Base-by-base conservation (phyloP, 164 flowering plant genomes). In the Buxus sempervirens region DNA sequence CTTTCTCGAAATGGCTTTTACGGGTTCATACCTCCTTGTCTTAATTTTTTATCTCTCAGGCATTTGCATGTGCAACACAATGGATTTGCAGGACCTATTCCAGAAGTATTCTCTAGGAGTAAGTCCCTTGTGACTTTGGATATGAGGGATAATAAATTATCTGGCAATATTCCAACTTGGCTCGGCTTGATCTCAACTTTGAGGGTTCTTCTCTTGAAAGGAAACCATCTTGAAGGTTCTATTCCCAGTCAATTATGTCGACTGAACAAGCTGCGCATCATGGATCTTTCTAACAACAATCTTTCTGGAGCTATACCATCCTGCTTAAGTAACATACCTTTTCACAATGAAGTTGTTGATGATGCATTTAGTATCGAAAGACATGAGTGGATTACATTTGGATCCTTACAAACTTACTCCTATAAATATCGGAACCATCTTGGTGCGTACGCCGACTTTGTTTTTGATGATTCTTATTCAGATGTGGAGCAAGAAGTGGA, bases 221-320 rank as follows among this genome's bases (percentile, higher is more conserved):
- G 41, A 20, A 71, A 64, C 28, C 23, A 24, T 57, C 63, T 73
- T 5, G 41, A 63, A 28, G 76, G 76, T 22, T 1, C 15, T 9
- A 67, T 73, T 28, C 63, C 71, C 10, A 16, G 8, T 24, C 25
- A 65, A 4, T 15, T 71, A 18, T 71, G 74, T 54, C 60, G 65
- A 8, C 20, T 71, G 54, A 13, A 18, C 3, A n/a, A 27, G 8
- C 9, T 64, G 25, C 10, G 6, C 14, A 8, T 64, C 9, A 48
- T 71, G 57, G 74, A 71, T 51, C 74, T 71, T 59, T 64, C 74
- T 36, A n/a, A 51, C 27, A 73, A 72, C 42, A 26, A 41, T 23
- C 41, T 78, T 41, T 70, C 60, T 4, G 80, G 80, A 9, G 12
- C 25, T 0, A 76, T 76, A 42, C 74, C 69, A 19, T 20, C 59